phyloP scores from a whole-genome alignment of 257 asterid genomes.

The Solanum dulcamara region DNA sequence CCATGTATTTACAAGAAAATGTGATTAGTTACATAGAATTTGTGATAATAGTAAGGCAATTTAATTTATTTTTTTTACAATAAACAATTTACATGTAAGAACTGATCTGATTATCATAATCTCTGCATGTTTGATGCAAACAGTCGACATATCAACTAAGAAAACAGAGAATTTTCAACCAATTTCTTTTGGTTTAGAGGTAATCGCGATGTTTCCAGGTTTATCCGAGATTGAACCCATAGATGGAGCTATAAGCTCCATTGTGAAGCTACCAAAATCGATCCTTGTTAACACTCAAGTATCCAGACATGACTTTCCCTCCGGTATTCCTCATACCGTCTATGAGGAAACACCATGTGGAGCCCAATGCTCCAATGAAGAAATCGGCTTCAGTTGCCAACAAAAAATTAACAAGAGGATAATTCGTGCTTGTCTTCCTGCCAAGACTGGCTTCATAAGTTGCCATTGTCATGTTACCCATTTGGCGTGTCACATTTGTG shows the following conservation, averaged over 20 bases:
- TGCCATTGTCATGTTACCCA: conserved; percentile 80
- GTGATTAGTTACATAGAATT: neutral
- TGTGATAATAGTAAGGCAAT: neutral
- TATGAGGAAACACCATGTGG: conserved; percentile 86
- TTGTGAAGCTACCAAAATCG: conserved; percentile 59
- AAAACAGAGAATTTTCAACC: neutral
- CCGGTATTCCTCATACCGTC: conserved; percentile 96
- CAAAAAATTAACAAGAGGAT: conserved; percentile 89
- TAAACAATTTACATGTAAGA: neutral
- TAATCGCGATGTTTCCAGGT: neutral
- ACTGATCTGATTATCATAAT: neutral
- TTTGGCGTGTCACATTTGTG: conserved; percentile 77
- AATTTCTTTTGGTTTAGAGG: neutral
- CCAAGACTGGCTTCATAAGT: conserved; percentile 85
- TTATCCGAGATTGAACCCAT: neutral
- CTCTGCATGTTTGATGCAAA: too few relatives aligned
- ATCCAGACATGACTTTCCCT: conserved; percentile 90
- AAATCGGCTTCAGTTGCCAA: conserved; percentile 92
- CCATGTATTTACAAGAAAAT: neutral
- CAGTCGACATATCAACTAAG: neutral
- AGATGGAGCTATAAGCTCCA: neutral
- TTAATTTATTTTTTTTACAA: neutral
- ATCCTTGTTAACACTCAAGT: conserved; percentile 90
- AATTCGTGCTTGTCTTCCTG: conserved; percentile 78
- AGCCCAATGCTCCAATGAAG: conserved; percentile 86